Conservation (phyloP, 345 rosid genomes). For the Cardamine occulta region DNA sequence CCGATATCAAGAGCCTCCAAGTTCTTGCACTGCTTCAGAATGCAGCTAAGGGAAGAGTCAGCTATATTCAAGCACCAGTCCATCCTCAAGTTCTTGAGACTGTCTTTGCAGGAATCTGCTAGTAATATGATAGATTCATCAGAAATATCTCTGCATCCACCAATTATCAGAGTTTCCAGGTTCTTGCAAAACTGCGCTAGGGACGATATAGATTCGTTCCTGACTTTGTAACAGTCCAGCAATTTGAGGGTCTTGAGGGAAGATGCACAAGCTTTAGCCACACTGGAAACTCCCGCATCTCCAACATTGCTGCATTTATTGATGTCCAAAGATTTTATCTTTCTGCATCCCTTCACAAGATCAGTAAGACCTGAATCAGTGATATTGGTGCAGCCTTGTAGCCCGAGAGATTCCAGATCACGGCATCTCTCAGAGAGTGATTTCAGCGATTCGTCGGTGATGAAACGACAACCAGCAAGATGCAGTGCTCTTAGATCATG, state of each 20-base stretch:
- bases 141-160: conserved; percentile 81
- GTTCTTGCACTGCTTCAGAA: conserved; percentile 67
- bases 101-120: conserved; percentile 63
- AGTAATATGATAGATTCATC: conserved; percentile 62
- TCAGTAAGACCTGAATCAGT: conserved; percentile 68
- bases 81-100: conserved; percentile 82
- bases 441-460: conserved; percentile 56
- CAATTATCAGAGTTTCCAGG: conserved; percentile 76
- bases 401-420: conserved; percentile 61
- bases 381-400: conserved; percentile 77
- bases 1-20: conserved; percentile 89
- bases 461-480: conserved; percentile 74
- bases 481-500: conserved; percentile 61
- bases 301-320: conserved; percentile 86
- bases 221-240: conserved; percentile 78
- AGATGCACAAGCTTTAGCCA: conserved; percentile 68
- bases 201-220: conserved; percentile 65
- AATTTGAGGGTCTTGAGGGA: conserved; percentile 76
- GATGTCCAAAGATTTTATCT: conserved; percentile 64
- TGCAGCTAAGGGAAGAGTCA: conserved; percentile 66
- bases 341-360: conserved; percentile 72
- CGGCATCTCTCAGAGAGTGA: conserved; percentile 67
- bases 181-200: conserved; percentile 68
- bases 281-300: conserved; percentile 63
- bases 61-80: conserved; percentile 89